Base-by-base conservation (phyloP, 73 alveolate species). In the Tetrahymena borealis region DNA sequence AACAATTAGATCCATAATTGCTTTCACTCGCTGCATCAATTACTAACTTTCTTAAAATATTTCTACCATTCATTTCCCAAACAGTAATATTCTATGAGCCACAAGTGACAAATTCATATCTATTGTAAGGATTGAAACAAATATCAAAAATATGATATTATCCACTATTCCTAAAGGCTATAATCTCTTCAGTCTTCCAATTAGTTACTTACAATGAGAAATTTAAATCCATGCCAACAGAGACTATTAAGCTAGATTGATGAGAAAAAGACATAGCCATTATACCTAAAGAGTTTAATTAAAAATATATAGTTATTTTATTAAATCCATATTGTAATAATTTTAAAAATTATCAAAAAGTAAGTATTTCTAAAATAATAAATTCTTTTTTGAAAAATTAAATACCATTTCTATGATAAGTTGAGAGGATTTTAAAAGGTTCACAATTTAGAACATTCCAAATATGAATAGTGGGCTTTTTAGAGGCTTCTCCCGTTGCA, bases 401-500 rank as follows among this genome's bases (percentile, higher is more conserved):
- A n/a, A n/a, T n/a, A 16, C 95, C 95, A 93, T 93, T 93, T n/a
- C 79, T 93, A 40, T 93, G 95, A 41, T 78, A 79, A 12, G 95
- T 93, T 28, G 33, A 32, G 6, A 93, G 42, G 16, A 93, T 92
- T 90, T 96, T 91, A 78, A 94, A 78, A 18, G 99, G 98, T 91
- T 98, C 99, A 13, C 97, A 94, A 20, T 96, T 97, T n/a, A 92
- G 95, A 11, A 98, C 98, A 93, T 97, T 96, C 99, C 99, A 98
- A 32, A 98, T 97, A 91, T 97, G 99, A 12, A 98, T 96, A 33
- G 91, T 40, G 28, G 98, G 98, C 90, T 92, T 94, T n/a, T 79
- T 32, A 79, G 96, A 94, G 33, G 97, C 98, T 91, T 98, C 99
- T 1, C 99, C 99, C 40, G 99, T 97, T 32, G 99, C 99, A 0